phyloP scores from a whole-genome alignment of 345 rosid species.

The Eucalyptus virginea region DNA sequence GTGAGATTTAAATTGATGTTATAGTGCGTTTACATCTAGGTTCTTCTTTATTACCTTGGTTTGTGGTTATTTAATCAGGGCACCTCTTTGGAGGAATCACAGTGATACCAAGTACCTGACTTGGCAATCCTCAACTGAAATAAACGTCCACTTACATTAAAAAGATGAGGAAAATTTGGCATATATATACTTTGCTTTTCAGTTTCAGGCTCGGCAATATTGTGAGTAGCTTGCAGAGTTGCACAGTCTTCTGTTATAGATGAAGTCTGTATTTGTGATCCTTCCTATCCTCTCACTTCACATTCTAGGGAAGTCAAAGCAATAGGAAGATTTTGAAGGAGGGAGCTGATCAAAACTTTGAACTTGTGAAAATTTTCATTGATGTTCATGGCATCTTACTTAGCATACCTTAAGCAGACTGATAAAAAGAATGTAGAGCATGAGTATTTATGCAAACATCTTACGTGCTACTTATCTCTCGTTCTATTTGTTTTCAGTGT shows the following conservation, averaged over 20 bases:
- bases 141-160: neutral
- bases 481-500: constrained; percentile 34
- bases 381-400: neutral
- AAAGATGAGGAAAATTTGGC: neutral
- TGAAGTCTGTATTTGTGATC: neutral
- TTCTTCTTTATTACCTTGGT: neutral
- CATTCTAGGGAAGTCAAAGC: neutral
- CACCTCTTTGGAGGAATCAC: neutral
- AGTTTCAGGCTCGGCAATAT: neutral
- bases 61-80: neutral
- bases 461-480: neutral
- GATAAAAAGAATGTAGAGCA: neutral
- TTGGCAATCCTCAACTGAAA: neutral
- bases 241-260: neutral
- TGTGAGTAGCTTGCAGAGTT: neutral
- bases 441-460: neutral
- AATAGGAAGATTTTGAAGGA: neutral
- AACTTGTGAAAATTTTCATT: neutral
- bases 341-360: neutral
- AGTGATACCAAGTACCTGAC: neutral
- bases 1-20: neutral
- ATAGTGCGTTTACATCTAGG: neutral
- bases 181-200: neutral
- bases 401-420: neutral
- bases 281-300: neutral